Base-by-base conservation (phyloP, 768 basidiomycete species). In the Boletus reticulatus region DNA sequence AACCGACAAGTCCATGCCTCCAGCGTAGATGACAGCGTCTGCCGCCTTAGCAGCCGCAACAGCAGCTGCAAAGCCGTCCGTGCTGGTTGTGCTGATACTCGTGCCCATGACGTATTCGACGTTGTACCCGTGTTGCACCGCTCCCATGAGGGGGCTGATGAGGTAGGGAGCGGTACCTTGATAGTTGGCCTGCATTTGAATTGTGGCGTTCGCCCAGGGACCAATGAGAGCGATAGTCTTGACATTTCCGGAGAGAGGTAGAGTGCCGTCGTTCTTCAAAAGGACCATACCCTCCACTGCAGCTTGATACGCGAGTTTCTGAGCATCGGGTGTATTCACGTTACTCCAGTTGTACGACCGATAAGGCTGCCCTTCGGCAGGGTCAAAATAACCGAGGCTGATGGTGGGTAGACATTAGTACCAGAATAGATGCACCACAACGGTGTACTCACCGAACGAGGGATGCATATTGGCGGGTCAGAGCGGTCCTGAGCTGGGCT, bases 211-310 rank as follows among this genome's bases (percentile, higher is more conserved):
- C 5, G 77, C 80, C 75, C 76, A 83, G 4, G 83, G 83, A 0
- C 87, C 85, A 49, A 87, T 75, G 41, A 87, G 63, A 9, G 83
- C 84, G 17, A 88, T 65, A 8, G 73, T 80, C 52, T 77, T 80
- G 53, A 78, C 67, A 1, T 69, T 72, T 0, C 64, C 62, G 20
- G 74, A 71, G 42, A 87, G 71, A 4, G 85, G 86, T 3, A 88
- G 72, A 7, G 76, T 77, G 14, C 78, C 80, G 53, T 84, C 82
- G 61, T 87, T 88, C 73, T 87, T 87, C 16, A 87, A 72, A 7
- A 87, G 73, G 17, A 82, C 82, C 4, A 84, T 75, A 20, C 82
- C 80, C 62, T 83, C 80, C 6, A 77, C 67, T 4, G 82, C 82
- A 27, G 79, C 80, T 49, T 73, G 72, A 61, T 80, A 70, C 4